Percentiles rank a stretch among this genome's conserved stretches.
phyloP scores from a whole-genome alignment of 129 eudicot genomes.

The Calendula officinalis region DNA sequence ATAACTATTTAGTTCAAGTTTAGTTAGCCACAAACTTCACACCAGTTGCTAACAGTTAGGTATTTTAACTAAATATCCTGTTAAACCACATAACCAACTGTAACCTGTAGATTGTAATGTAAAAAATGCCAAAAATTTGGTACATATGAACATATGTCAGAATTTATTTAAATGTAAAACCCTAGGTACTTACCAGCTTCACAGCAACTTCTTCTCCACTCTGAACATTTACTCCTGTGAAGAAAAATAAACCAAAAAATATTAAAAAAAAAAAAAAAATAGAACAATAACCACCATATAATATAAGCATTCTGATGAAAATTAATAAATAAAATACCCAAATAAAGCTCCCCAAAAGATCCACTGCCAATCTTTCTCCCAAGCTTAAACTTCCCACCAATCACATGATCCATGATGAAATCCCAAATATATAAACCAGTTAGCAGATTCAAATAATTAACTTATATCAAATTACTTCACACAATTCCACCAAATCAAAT shows the following conservation, averaged over 20 bases:
- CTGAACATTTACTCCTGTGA: constrained; percentile 77
- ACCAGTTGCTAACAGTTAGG: too few relatives aligned
- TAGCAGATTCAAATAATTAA: background rate
- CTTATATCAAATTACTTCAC: background rate
- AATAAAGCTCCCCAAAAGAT: constrained; percentile 86
- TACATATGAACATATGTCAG: background rate
- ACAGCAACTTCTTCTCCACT: constrained; percentile 92
- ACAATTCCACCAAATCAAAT: constrained; percentile 24
- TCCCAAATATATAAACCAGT: constrained; percentile 9
- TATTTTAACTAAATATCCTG: too few relatives aligned
- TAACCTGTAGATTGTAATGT: background rate
- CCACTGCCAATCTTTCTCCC: constrained; percentile 95
- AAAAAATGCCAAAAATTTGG: background rate
- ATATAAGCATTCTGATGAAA: background rate
- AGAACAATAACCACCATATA: background rate
- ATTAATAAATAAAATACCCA: constrained; percentile 43
- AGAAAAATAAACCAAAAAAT: background rate
- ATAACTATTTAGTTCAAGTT: background rate
- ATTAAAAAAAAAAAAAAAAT: background rate
- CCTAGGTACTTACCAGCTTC: constrained; percentile 65
- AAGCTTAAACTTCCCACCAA: constrained; percentile 91
- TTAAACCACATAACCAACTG: too few relatives aligned
- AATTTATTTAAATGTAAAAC: background rate
- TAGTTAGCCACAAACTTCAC: background rate
- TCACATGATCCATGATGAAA: constrained; percentile 65